Conservation (phyloP, 768 basidiomycete genomes). For the Termitomyces sp. region DNA sequence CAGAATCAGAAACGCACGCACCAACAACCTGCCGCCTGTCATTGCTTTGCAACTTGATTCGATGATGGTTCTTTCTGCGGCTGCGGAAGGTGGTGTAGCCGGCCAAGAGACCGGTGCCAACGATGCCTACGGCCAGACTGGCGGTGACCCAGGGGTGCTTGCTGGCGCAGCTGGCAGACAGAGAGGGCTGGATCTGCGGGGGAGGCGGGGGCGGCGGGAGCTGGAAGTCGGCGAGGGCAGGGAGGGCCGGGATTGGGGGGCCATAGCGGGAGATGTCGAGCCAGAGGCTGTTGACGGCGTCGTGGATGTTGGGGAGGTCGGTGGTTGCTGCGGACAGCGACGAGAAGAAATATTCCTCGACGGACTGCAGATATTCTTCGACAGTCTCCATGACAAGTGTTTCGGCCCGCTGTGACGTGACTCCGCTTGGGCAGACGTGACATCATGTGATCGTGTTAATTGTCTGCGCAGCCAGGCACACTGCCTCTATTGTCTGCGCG, state of each 20-base stretch:
- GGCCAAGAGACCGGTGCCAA: constrained; percentile 57
- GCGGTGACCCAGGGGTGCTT: constrained; percentile 59
- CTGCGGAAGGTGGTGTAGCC: constrained; percentile 41
- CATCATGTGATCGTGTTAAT: constrained; percentile 4
- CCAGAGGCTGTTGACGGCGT: constrained; percentile 67
- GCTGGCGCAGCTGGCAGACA: constrained; percentile 45
- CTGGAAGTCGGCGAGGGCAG: constrained; percentile 65
- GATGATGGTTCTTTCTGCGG: constrained; percentile 29
- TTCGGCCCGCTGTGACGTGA: not conserved
- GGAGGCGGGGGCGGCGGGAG: constrained; percentile 63
- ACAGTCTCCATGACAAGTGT: constrained; percentile 28
- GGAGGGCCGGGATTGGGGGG: constrained; percentile 54
- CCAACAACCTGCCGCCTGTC: constrained; percentile 69
- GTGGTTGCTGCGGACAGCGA: constrained; percentile 51
- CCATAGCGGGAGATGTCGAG: constrained; percentile 78
- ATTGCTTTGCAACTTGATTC: constrained; percentile 38
- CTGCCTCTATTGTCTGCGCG: constrained; percentile 1
- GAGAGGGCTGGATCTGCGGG: constrained; percentile 42
- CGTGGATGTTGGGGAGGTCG: constrained; percentile 58
- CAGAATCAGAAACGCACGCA: constrained; percentile 20
- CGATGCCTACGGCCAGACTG: constrained; percentile 46
- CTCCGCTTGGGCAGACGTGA: not conserved
- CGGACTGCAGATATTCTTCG: constrained; percentile 61
- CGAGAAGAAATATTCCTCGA: constrained; percentile 57
- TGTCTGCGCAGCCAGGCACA: not conserved